Conservation (phyloP, 495 filamentous ascomycete genomes). For the Cetradonia linearis region DNA sequence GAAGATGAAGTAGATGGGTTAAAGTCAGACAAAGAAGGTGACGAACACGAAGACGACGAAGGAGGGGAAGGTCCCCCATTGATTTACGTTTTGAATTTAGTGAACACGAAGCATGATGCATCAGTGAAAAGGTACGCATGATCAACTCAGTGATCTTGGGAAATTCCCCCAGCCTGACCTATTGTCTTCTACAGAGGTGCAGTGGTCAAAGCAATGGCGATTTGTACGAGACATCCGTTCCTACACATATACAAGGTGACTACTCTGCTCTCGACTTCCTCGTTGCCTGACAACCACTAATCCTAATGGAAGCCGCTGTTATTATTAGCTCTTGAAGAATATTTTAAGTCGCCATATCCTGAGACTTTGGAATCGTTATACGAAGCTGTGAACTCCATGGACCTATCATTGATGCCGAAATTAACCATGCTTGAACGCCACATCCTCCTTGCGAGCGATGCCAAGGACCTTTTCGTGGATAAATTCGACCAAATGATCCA, state of each 20-base stretch:
- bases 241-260: slow-evolving; percentile 93
- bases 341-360: slow-evolving; percentile 84
- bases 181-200: slow-evolving; percentile 53
- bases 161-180: not conserved
- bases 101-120: slow-evolving; percentile 95
- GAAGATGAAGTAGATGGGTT: slow-evolving; percentile 34
- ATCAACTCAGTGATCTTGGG: not conserved
- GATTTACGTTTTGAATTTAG: slow-evolving; percentile 93
- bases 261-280: not conserved
- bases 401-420: slow-evolving; percentile 84
- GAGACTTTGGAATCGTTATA: slow-evolving; percentile 87
- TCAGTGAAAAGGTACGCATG: slow-evolving; percentile 58
- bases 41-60: slow-evolving; percentile 47
- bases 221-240: slow-evolving; percentile 97
- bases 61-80: slow-evolving; percentile 74
- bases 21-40: slow-evolving; percentile 33
- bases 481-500: slow-evolving; percentile 95
- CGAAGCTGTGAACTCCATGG: slow-evolving; percentile 90
- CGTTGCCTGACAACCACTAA: slow-evolving; percentile 11
- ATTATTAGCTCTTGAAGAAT: slow-evolving; percentile 90
- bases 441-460: slow-evolving; percentile 81
- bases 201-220: slow-evolving; percentile 98
- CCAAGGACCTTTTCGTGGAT: slow-evolving; percentile 92
- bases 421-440: slow-evolving; percentile 73
- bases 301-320: slow-evolving; percentile 62